A percentile compares a stretch with the other conserved stretches of the same genome.
These are phyloP conservation scores for Ceratocystis eucalypticola DNA, from an alignment of 2,329 filamentous ascomycete genomes.

Conservation along the genomic window DNA sequence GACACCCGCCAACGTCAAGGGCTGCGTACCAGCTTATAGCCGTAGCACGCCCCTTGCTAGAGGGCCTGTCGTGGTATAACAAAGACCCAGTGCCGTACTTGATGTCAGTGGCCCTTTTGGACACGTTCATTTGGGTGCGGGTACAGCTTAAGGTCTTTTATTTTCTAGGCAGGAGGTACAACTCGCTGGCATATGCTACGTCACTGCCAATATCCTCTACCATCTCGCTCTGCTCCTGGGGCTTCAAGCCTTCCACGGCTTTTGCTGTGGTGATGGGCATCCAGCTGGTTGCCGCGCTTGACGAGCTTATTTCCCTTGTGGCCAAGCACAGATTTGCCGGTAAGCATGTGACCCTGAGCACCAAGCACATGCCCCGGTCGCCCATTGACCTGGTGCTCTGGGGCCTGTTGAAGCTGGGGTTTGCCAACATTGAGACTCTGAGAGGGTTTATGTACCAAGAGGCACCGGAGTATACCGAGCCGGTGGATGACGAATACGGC, in stretches of 20 bases:
- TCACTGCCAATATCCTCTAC: constrained; percentile 4
- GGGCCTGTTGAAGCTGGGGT: constrained; percentile 8
- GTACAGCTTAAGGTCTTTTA: constrained; percentile 2
- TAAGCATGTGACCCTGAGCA: background rate
- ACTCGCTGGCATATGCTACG: constrained; percentile 6
- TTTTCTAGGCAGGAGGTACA: background rate
- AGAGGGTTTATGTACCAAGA: background rate
- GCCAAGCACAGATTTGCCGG: background rate
- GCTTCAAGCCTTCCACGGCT: background rate
- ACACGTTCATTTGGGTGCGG: constrained; percentile 15
- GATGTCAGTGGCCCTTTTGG: constrained; percentile 9
- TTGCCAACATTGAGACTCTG: constrained; percentile 11
- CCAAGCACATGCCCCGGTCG: background rate
- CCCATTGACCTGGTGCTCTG: constrained; percentile 1
- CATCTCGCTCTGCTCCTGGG: constrained; percentile 1
- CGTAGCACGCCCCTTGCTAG: constrained; percentile 9
- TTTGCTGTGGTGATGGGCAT: background rate
- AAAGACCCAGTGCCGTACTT: background rate
- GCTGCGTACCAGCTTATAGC: constrained; percentile 11
- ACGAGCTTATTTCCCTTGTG: constrained; percentile 4
- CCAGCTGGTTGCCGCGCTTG: background rate
- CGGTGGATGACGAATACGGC: constrained; percentile 12
- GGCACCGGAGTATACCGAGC: constrained; percentile 8
- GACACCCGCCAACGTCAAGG: constrained; percentile 12
- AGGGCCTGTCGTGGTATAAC: constrained; percentile 5